A percentile compares a stretch with the other conserved stretches of the same genome.
These are phyloP conservation scores for Craterostigma plantagineum DNA, from an alignment of 257 asterid species.

Conservation along the genomic window DNA sequence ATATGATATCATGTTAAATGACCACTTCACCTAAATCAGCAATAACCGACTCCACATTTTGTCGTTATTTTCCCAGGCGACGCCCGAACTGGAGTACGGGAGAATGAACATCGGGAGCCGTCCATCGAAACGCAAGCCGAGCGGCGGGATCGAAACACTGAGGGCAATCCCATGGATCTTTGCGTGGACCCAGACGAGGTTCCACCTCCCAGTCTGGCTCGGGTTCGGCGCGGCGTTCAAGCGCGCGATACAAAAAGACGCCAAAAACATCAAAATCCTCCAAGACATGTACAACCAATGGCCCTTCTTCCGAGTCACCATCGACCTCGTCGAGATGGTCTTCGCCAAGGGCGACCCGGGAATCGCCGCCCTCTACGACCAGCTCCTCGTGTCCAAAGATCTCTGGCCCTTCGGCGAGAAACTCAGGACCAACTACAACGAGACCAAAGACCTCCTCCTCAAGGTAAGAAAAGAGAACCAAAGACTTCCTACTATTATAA, in stretches of 20 bases:
- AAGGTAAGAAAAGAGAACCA: conserved; percentile 21
- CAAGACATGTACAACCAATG: conserved; percentile 80
- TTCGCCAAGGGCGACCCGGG: conserved; percentile 84
- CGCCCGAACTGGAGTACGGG: conserved; percentile 91
- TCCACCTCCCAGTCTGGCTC: conserved; percentile 95
- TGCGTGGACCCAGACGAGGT: conserved; percentile 97
- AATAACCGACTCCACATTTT: not conserved
- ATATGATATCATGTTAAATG: too few species aligned
- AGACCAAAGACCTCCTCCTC: conserved; percentile 49
- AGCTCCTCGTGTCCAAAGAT: conserved; percentile 50
- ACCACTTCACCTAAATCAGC: too few species aligned
- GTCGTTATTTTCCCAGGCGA: conserved; percentile 29
- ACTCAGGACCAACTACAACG: conserved; percentile 40
- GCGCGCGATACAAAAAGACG: conserved; percentile 37
- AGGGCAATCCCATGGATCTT: conserved; percentile 96
- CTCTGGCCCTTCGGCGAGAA: conserved; percentile 55
- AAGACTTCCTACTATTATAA: not conserved
- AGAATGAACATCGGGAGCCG: conserved; percentile 96
- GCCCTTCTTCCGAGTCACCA: conserved; percentile 93
- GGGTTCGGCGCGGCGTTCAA: conserved; percentile 75
- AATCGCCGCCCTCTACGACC: conserved; percentile 75
- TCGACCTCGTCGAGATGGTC: conserved; percentile 90
- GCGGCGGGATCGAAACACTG: conserved; percentile 90
- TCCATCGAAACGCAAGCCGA: conserved; percentile 78
- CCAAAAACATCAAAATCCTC: conserved; percentile 52